Conservation (phyloP, 2,329 filamentous ascomycete species). For the Xylariaceae sp. region DNA sequence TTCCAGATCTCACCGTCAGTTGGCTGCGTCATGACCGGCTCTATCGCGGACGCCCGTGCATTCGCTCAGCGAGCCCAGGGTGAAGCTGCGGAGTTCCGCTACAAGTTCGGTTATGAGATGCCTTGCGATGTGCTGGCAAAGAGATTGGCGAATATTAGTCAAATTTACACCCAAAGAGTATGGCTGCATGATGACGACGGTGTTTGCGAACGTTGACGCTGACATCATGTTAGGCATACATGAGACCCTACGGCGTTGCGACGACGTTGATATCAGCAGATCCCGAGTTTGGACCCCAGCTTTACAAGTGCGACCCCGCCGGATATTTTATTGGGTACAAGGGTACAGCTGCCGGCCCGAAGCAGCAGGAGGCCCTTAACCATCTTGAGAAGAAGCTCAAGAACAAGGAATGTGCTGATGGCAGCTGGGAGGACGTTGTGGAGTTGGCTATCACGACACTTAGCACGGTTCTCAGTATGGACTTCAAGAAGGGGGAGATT, state of each 20-base stretch:
- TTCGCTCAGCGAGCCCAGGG: slow-evolving; percentile 88
- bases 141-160: slow-evolving; percentile 96
- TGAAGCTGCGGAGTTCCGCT: slow-evolving; percentile 95
- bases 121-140: slow-evolving; percentile 95
- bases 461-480: slow-evolving; percentile 94
- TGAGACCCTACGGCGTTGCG: slow-evolving; percentile 94
- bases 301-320: slow-evolving; percentile 97
- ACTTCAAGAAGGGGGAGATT: slow-evolving; percentile 99
- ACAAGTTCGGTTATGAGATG: slow-evolving; percentile 99
- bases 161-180: slow-evolving; percentile 97
- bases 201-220: slow-evolving; percentile 11
- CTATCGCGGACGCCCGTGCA: slow-evolving; percentile 93
- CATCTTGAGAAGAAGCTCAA: slow-evolving; percentile 99
- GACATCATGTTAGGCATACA: slow-evolving; percentile 64
- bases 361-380: slow-evolving; percentile 98
- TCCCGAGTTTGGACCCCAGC: slow-evolving; percentile 83
- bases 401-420: slow-evolving; percentile 93
- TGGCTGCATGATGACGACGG: slow-evolving; percentile 24
- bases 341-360: slow-evolving; percentile 91
- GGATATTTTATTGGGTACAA: slow-evolving; percentile 99
- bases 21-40: slow-evolving; percentile 97
- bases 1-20: slow-evolving; percentile 95
- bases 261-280: slow-evolving; percentile 94
- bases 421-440: slow-evolving; percentile 94
- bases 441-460: slow-evolving; percentile 93